Percentiles rank a stretch among this genome's conserved stretches.
These are phyloP conservation scores for Vishniacozyma victoriae DNA, from an alignment of 768 basidiomycete species.

Conservation along the genomic window DNA sequence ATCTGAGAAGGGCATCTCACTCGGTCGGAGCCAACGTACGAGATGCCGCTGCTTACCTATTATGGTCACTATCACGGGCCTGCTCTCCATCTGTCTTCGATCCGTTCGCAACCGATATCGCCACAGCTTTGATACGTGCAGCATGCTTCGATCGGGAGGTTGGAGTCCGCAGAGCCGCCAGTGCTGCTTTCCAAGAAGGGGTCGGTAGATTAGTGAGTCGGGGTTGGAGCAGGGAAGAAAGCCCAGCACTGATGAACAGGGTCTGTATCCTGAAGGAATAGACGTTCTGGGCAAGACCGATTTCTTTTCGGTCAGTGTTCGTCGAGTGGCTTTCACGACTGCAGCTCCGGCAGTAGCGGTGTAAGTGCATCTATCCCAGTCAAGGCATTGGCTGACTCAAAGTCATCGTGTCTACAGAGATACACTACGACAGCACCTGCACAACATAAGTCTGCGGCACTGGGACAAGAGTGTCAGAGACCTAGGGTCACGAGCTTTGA, in stretches of 20 bases:
- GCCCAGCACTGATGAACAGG: slow-evolving; percentile 51
- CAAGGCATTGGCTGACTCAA: background rate
- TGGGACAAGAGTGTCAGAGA: slow-evolving; percentile 81
- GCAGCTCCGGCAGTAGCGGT: slow-evolving; percentile 81
- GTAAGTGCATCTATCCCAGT: slow-evolving; percentile 52
- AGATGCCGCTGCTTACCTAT: slow-evolving; percentile 86
- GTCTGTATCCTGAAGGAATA: slow-evolving; percentile 86
- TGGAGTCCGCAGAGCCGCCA: slow-evolving; percentile 88
- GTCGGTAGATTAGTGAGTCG: slow-evolving; percentile 80
- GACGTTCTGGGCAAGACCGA: slow-evolving; percentile 86
- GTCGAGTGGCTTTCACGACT: slow-evolving; percentile 73
- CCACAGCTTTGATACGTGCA: slow-evolving; percentile 66
- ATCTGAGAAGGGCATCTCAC: slow-evolving; percentile 83
- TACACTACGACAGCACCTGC: slow-evolving; percentile 64
- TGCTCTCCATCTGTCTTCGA: slow-evolving; percentile 51
- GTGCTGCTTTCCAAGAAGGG: slow-evolving; percentile 94
- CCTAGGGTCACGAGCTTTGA: slow-evolving; percentile 68
- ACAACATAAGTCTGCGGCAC: slow-evolving; percentile 70
- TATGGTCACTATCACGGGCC: slow-evolving; percentile 87
- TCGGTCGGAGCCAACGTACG: slow-evolving; percentile 91
- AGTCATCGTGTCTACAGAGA: slow-evolving; percentile 74
- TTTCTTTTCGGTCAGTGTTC: slow-evolving; percentile 85
- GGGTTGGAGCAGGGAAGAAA: background rate
- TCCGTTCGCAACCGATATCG: slow-evolving; percentile 62
- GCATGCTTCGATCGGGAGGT: slow-evolving; percentile 89